Base-by-base conservation (phyloP, 176 grass and related monocot genomes). In the Musa beccarii region DNA sequence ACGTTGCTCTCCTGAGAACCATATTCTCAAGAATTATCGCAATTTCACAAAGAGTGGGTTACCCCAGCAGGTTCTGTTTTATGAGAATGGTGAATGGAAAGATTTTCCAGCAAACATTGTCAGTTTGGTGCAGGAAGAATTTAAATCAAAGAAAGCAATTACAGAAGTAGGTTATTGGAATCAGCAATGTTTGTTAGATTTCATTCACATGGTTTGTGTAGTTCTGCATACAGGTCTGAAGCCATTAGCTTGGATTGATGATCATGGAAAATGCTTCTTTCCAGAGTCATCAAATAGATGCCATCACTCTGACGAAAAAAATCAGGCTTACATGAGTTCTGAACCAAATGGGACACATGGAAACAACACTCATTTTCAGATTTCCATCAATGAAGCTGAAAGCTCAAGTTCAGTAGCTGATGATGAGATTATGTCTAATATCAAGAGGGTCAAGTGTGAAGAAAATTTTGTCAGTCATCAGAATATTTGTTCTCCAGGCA, bases 231-330 rank as follows among this genome's bases (percentile, higher is more conserved):
- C 88, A 13, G 96, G 89, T 23, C 34, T 84, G 66, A 99, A 80
- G 51, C 96, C 91, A 0, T 81, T 99, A 68, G 96, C 86, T 76
- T 99, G 96, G 96, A 88, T 95, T 77, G 96, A 95, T 86, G 85
- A 86, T 26, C 81, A 83, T 73, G 91, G 76, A 75, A 95, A 87
- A 79, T 66, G 64, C 14, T 99, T 88, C 80, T 89, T 95, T 76
- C 96, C 96, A 2, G 96, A 89, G 79, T 82, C 77, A 25, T 76
- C 80, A 81, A 80, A 87, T 56, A 79, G 54, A 79, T 85, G 79
- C 69, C 59, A 87, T 51, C 71, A 81, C 78, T 11, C 64, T 56
- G 78, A 73, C 53, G 77, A 81, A 3, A 75, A 67, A 84, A 79
- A 81, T 25, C 66, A 77, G 54, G 77, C 71, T 13, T 76, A 93